phyloP scores from a whole-genome alignment of 139 green algal genomes.

The Chlamydomonas schloesseri region DNA sequence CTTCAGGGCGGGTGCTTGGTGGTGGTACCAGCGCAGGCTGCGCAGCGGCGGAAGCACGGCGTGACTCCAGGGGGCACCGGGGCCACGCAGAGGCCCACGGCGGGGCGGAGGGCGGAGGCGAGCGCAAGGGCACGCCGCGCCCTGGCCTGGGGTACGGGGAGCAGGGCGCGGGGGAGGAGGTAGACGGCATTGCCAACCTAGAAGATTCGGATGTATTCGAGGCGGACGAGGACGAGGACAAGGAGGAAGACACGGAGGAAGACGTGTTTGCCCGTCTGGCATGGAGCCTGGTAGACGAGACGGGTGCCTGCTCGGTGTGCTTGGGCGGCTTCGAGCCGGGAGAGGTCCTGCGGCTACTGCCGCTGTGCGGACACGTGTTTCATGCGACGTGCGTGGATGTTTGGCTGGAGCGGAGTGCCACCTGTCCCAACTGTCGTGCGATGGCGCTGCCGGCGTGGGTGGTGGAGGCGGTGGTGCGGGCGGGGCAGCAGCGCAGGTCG shows the following conservation, averaged over 20 bases:
- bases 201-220: background rate
- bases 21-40: no score
- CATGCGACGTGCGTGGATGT: slow-evolving; percentile 11
- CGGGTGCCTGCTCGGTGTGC: slow-evolving; percentile 24
- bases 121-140: no score
- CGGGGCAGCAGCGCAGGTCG: background rate
- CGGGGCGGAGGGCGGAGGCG: no score
- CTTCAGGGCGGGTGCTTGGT: no score
- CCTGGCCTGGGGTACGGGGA: no score
- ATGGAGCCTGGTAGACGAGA: slow-evolving; percentile 28
- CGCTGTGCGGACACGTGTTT: slow-evolving; percentile 38
- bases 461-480: slow-evolving; percentile 26
- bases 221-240: background rate
- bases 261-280: background rate
- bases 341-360: slow-evolving; percentile 41
- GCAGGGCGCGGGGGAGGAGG: background rate
- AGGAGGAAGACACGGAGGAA: background rate
- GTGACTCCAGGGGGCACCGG: no score
- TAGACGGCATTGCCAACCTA: no score
- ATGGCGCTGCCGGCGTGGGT: slow-evolving; percentile 27
- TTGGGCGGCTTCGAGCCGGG: background rate
- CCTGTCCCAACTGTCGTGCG: slow-evolving; percentile 33
- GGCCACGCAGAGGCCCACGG: no score
- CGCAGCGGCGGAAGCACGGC: no score
- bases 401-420: slow-evolving; percentile 19